These are phyloP conservation scores for Podaxis sp. DNA, from an alignment of 768 basidiomycete species.

Conservation along the genomic window DNA sequence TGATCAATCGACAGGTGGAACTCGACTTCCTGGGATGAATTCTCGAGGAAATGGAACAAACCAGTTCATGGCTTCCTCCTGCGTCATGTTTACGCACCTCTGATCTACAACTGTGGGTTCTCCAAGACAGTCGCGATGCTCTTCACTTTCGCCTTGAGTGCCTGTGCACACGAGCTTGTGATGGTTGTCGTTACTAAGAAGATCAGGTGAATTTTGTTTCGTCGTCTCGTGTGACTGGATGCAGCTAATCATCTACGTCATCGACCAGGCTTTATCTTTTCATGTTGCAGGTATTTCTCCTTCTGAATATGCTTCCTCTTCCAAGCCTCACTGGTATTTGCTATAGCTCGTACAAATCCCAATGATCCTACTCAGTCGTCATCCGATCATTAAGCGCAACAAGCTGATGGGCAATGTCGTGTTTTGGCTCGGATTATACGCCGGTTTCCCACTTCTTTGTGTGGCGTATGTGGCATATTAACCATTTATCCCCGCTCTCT, in stretches of 20 bases:
- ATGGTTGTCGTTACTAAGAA: slow-evolving; percentile 96
- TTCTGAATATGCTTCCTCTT: neutral
- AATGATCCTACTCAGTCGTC: slow-evolving; percentile 77
- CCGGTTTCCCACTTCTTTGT: slow-evolving; percentile 91
- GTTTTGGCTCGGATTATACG: slow-evolving; percentile 92
- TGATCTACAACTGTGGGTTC: slow-evolving; percentile 65
- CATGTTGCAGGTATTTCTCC: slow-evolving; percentile 54
- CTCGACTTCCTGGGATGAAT: slow-evolving; percentile 95
- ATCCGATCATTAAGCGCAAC: slow-evolving; percentile 78
- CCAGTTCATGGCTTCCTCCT: slow-evolving; percentile 94
- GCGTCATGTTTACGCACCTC: slow-evolving; percentile 92
- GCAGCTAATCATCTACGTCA: neutral
- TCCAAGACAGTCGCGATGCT: slow-evolving; percentile 85
- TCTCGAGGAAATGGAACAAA: slow-evolving; percentile 98
- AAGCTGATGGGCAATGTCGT: slow-evolving; percentile 80
- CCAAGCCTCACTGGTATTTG: slow-evolving; percentile 4
- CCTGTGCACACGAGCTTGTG: slow-evolving; percentile 89
- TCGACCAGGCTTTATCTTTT: slow-evolving; percentile 79
- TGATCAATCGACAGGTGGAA: slow-evolving; percentile 70
- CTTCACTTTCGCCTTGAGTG: slow-evolving; percentile 89
- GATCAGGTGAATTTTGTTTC: slow-evolving; percentile 55
- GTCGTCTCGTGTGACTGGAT: neutral
- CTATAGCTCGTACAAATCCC: slow-evolving; percentile 86
- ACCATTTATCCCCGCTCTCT: neutral
- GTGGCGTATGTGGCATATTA: slow-evolving; percentile 59